Percentiles rank a stretch among this genome's conserved stretches.
Conservation (phyloP, 208 protist genomes). For the Trypanosoma vivax region DNA sequence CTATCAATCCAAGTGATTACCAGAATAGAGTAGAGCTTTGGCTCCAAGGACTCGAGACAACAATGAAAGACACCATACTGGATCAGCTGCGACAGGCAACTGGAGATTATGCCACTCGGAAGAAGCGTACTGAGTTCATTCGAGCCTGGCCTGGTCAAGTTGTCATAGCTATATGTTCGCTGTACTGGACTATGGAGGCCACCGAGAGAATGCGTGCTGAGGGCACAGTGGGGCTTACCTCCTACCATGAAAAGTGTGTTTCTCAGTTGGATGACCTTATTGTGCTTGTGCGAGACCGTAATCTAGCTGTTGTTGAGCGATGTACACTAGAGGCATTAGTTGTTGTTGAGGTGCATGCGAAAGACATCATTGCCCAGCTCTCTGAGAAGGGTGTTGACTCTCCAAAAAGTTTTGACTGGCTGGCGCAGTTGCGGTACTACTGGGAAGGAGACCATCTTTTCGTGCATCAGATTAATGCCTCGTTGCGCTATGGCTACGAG, state of each 20-base stretch:
- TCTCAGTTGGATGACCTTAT: conserved; percentile 89
- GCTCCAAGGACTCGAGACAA: conserved; percentile 89
- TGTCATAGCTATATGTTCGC: conserved; percentile 83
- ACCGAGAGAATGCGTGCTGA: conserved; percentile 84
- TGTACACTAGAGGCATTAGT: conserved; percentile 92
- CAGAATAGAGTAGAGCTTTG: conserved; percentile 94
- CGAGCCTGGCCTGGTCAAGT: conserved; percentile 91
- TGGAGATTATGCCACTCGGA: conserved; percentile 64
- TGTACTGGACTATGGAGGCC: conserved; percentile 93
- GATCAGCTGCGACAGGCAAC: conserved; percentile 83
- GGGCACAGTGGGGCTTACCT: conserved; percentile 77
- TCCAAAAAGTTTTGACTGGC: conserved; percentile 95
- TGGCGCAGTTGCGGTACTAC: conserved; percentile 96
- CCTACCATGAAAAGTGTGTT: conserved; percentile 85
- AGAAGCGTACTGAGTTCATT: conserved; percentile 86
- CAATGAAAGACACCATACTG: conserved; percentile 87
- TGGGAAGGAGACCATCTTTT: conserved; percentile 86
- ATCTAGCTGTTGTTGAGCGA: conserved; percentile 76
- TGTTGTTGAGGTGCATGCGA: conserved; percentile 92
- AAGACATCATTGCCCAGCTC: conserved; percentile 91
- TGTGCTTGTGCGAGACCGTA: conserved; percentile 85
- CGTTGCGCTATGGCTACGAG: conserved; percentile 94
- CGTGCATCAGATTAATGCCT: conserved; percentile 91
- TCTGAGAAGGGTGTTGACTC: conserved; percentile 86
- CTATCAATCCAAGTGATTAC: conserved; percentile 80